These are phyloP conservation scores for Solanum phureja DNA, from an alignment of 257 asterid species.

Conservation along the genomic window DNA sequence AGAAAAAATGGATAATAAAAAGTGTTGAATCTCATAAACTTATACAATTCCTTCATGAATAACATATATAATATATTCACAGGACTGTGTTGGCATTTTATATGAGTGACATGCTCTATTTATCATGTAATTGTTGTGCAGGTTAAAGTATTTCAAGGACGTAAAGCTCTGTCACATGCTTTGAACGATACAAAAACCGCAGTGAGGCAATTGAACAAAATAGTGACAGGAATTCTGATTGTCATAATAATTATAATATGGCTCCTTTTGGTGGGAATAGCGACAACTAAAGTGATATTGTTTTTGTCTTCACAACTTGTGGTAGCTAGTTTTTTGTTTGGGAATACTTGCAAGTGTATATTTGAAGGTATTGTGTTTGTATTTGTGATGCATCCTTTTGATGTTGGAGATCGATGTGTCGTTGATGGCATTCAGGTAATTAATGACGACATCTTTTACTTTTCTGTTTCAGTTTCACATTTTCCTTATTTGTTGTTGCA, in stretches of 20 bases:
- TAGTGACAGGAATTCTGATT: conserved; percentile 37
- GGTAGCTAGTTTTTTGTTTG: conserved; percentile 62
- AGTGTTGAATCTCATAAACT: not conserved
- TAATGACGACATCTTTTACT: not conserved
- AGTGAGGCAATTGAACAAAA: conserved; percentile 56
- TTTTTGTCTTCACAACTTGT: conserved; percentile 76
- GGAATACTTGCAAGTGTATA: conserved; percentile 81
- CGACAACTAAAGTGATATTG: conserved; percentile 55
- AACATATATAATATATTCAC: not conserved
- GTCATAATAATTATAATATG: conserved; percentile 44
- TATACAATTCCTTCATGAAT: too few relatives aligned
- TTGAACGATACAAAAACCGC: conserved; percentile 74
- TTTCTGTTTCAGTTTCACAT: not conserved
- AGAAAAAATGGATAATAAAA: too few relatives aligned
- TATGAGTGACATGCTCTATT: not conserved
- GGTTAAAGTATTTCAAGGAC: conserved; percentile 82
- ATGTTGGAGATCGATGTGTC: conserved; percentile 84
- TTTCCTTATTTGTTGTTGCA: not conserved
- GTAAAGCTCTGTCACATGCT: conserved; percentile 86
- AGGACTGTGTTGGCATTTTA: not conserved
- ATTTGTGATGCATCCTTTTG: conserved; percentile 83
- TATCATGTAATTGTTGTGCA: conserved; percentile 15
- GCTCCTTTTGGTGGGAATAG: conserved; percentile 72
- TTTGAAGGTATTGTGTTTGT: conserved; percentile 76
- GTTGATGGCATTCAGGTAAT: conserved; percentile 74